A percentile compares a stretch with the other conserved stretches of the same genome.
phyloP scores from a whole-genome alignment of 306 rosid species.

The Pueraria montana region DNA sequence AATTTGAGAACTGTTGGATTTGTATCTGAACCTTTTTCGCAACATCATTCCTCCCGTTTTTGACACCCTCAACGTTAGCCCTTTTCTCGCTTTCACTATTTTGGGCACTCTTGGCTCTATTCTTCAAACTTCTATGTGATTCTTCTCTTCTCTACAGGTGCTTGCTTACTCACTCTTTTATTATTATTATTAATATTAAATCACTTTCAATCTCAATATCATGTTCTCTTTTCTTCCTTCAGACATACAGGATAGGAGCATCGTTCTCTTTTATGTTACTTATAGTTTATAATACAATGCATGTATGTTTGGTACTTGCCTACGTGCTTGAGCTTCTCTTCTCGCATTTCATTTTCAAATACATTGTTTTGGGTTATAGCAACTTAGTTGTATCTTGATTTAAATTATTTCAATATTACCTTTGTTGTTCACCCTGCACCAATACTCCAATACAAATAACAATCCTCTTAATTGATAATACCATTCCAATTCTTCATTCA shows the following conservation, averaged over 20 bases:
- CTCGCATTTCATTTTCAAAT: background rate
- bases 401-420: background rate
- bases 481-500: too few relatives aligned
- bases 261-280: too few relatives aligned
- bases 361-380: constrained; percentile 5
- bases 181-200: too few relatives aligned
- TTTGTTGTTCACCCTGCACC: too few relatives aligned
- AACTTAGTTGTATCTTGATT: background rate
- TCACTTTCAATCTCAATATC: too few relatives aligned
- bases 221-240: too few relatives aligned
- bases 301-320: background rate
- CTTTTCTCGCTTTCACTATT: constrained; percentile 89
- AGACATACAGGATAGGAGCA: too few relatives aligned
- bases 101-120: constrained; percentile 81
- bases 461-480: too few relatives aligned
- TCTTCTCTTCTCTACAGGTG: too few relatives aligned
- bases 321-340: too few relatives aligned
- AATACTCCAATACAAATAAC: too few relatives aligned
- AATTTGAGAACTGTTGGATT: constrained; percentile 90
- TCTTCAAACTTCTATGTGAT: constrained; percentile 50
- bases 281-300: background rate
- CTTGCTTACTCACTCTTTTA: too few relatives aligned
- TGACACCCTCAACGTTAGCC: constrained; percentile 88
- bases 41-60: constrained; percentile 90
- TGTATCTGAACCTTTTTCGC: constrained; percentile 83